Evolutionary conservation across 192 early-diverging fungal genomes (phyloP).

Genomic region (Helicostylum pulchrum): DNA sequence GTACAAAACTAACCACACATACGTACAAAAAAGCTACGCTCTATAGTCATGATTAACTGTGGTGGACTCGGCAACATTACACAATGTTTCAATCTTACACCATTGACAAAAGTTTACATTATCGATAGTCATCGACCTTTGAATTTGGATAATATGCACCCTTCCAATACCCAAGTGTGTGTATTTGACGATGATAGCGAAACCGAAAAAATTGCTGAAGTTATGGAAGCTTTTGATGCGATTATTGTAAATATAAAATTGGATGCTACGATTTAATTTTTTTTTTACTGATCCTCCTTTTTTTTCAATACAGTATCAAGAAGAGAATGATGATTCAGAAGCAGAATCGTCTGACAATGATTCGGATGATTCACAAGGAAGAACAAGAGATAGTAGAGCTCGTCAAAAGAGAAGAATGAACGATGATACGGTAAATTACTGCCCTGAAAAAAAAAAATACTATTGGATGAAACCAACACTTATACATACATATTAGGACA

Average conservation of each 20-base stretch:
- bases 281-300: background rate
- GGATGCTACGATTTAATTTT: background rate
- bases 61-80: slow-evolving; percentile 76
- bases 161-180: slow-evolving; percentile 65
- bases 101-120: slow-evolving; percentile 71
- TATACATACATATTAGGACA: background rate
- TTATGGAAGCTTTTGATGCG: slow-evolving; percentile 66
- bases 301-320: background rate
- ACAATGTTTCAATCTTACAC: slow-evolving; percentile 46
- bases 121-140: slow-evolving; percentile 88
- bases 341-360: slow-evolving; percentile 28
- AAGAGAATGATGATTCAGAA: slow-evolving; percentile 31
- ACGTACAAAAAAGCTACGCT: slow-evolving; percentile 50
- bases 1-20: background rate
- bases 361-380: slow-evolving; percentile 33
- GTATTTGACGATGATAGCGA: slow-evolving; percentile 87
- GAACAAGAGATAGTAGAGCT: slow-evolving; percentile 24
- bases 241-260: slow-evolving; percentile 49
- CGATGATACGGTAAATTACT: slow-evolving; percentile 22
- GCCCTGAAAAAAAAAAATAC: background rate
- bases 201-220: slow-evolving; percentile 59
- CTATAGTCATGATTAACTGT: slow-evolving; percentile 82
- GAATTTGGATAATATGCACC: slow-evolving; percentile 79
- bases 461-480: background rate
- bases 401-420: slow-evolving; percentile 45